Evolutionary conservation across 1,139 yeast genomes (phyloP), one percentile per base, ranked within the genome.

Genomic region (Candida frijolesensis): DNA sequence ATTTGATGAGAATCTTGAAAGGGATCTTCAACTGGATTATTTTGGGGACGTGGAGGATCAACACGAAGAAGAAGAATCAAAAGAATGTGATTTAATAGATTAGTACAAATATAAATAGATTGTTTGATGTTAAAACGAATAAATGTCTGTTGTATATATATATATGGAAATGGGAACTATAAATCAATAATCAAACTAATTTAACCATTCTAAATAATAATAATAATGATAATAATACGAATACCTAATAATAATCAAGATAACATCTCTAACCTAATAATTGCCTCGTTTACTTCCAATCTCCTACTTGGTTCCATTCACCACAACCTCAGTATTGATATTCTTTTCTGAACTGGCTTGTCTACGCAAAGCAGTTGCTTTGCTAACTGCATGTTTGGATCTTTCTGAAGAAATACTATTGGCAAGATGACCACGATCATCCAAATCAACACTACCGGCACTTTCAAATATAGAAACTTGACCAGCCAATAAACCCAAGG

Each of bases 401-500:
- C 71, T 63, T 30, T 64, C 67, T 1, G 83, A 74, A 40, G 80
- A 68, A 53, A 67, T 79, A 55, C 83, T 76, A 52, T 78, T 65
- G 48, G 72, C 68, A 34, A 80, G 60, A 64, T 87, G 92, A 11
- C 94, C 94, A 60, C 92, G 74, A 59, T 86, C 89, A 63, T 87
- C 92, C 59, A 87, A 72, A 44, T 83, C 85, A 30, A 86, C 87
- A 2, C 87, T 77, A 30, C 94, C 94, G 2, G 88, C 87, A 59
- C 87, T 85, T 64, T 87, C 92, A 66, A 86, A 87, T 47, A 86
- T 62, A 4, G 90, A 84, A 15, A 86, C 91, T 51, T 82, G 82
- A 10, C 95, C 96, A 4, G 89, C 82, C 51, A 91, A 72, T 50
- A 87, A 73, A 1, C 96, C 96, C 57, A 94, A 72, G 1, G 96